Percentiles rank a stretch among this genome's conserved stretches.
Conservation (phyloP, 2,329 filamentous ascomycete genomes). For the Cladosporium cucumerinum region DNA sequence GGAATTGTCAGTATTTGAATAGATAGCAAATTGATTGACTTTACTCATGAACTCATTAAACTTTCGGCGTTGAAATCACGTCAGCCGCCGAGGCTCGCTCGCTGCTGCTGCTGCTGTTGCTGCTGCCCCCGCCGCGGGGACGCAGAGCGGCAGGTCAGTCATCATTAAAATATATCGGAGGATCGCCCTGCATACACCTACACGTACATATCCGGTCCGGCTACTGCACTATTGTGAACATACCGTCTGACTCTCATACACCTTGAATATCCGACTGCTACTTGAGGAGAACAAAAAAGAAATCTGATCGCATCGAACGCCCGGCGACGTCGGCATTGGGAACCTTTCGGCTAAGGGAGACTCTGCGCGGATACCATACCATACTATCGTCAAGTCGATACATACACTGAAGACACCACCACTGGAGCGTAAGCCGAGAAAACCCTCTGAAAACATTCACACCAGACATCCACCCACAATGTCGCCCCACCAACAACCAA, state of each 20-base stretch:
- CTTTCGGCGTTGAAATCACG: conserved; percentile 5
- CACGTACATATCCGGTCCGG: background rate
- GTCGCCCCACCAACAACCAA: conserved; percentile 17
- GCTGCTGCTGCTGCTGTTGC: background rate
- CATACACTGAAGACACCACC: background rate
- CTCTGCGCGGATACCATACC: background rate
- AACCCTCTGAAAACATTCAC: background rate
- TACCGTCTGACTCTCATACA: background rate
- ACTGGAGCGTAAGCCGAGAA: background rate
- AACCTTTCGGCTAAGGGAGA: background rate
- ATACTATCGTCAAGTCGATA: background rate
- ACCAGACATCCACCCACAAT: background rate
- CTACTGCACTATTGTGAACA: background rate
- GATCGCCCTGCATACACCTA: conserved; percentile 1
- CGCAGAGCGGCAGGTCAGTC: background rate
- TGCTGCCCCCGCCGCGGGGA: background rate
- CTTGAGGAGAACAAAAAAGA: background rate
- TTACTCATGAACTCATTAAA: background rate
- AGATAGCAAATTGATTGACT: conserved; percentile 2
- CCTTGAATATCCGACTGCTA: background rate
- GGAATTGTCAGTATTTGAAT: background rate
- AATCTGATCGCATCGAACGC: background rate
- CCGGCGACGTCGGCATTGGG: background rate
- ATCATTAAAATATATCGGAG: conserved; percentile 1
- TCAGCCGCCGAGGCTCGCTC: background rate